These are phyloP conservation scores for Cicer bijugum DNA, from an alignment of 306 rosid species.

Conservation along the genomic window DNA sequence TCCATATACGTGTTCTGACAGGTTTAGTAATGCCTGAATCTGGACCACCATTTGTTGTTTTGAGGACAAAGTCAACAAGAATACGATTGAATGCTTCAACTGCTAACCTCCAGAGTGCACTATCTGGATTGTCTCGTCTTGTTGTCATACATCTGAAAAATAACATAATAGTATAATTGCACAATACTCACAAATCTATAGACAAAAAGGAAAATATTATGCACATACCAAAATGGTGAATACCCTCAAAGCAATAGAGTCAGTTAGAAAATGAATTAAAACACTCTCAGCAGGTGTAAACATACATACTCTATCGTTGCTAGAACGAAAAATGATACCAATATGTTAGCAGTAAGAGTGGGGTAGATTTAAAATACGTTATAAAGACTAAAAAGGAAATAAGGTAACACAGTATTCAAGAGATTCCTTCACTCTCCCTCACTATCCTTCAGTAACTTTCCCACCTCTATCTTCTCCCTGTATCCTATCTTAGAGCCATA, in stretches of 20 bases:
- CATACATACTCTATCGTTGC: background rate
- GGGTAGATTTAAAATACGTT: background rate
- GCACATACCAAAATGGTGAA: slow-evolving; percentile 21
- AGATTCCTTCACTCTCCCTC: background rate
- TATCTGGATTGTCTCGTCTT: slow-evolving; percentile 89
- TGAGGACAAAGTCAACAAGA: slow-evolving; percentile 66
- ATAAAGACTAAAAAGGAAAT: slow-evolving; percentile 16
- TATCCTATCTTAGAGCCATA: background rate
- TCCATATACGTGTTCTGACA: slow-evolving; percentile 84
- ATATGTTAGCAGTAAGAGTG: background rate
- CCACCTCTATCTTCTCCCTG: background rate
- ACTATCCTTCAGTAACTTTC: background rate
- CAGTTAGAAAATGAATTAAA: background rate
- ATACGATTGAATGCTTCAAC: slow-evolving; percentile 76
- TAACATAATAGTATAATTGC: slow-evolving; percentile 37
- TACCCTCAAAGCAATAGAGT: slow-evolving; percentile 41
- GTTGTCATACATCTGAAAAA: slow-evolving; percentile 87
- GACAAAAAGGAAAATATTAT: slow-evolving; percentile 19
- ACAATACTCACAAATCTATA: slow-evolving; percentile 9
- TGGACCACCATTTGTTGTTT: slow-evolving; percentile 51
- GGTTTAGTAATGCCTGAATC: slow-evolving; percentile 64
- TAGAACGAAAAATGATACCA: background rate
- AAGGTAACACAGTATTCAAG: background rate
- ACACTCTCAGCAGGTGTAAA: slow-evolving; percentile 11
- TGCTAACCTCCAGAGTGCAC: slow-evolving; percentile 89